A percentile compares a stretch with the other conserved stretches of the same genome.
Conservation (phyloP, 345 rosid genomes). For the Syzygium oleosum region DNA sequence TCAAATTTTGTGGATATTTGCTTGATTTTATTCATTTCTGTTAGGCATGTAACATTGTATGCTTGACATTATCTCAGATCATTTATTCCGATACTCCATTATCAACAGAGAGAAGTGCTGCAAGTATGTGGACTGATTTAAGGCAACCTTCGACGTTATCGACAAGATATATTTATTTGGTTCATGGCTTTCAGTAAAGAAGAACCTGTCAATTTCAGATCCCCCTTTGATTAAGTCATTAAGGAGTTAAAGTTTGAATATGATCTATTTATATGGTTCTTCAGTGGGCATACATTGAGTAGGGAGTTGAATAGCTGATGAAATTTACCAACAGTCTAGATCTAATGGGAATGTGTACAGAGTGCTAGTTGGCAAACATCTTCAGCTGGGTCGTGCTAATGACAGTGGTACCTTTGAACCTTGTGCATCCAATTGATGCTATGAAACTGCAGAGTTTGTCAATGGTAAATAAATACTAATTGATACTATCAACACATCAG, state of each 20-base stretch:
- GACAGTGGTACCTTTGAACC: neutral
- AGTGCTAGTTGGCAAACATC: neutral
- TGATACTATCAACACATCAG: neutral
- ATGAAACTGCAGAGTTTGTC: neutral
- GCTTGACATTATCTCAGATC: neutral
- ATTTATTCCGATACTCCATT: neutral
- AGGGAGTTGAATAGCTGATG: neutral
- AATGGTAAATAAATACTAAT: neutral
- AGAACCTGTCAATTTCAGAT: neutral
- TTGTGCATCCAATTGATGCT: neutral
- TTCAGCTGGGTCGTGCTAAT: neutral
- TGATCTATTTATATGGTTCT: neutral
- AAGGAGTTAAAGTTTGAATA: neutral
- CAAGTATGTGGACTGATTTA: neutral
- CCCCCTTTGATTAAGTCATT: neutral
- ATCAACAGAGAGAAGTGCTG: neutral
- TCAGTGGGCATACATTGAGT: neutral
- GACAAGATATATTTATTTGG: neutral
- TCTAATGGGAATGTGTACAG: neutral
- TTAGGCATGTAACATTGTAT: neutral
- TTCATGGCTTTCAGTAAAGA: neutral
- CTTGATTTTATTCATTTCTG: neutral
- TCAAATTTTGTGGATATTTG: neutral
- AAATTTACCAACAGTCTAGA: neutral
- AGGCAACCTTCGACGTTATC: neutral